These are phyloP conservation scores for Claviceps maximensis DNA, from an alignment of 2,329 filamentous ascomycete species.

Conservation along the genomic window DNA sequence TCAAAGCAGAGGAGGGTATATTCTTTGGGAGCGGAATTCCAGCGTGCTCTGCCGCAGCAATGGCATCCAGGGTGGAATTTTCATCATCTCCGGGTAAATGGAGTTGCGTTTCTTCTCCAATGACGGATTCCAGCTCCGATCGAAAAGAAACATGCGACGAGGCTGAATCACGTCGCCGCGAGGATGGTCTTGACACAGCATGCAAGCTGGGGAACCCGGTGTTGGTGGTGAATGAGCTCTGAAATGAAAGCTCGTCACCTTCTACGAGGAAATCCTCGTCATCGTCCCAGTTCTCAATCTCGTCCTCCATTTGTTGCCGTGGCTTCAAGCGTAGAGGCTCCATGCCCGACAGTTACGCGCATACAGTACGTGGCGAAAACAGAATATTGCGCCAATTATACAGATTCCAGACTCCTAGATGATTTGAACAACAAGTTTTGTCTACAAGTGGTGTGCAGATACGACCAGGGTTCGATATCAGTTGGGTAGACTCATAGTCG, in stretches of 20 bases:
- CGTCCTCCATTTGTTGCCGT: slow-evolving; percentile 41
- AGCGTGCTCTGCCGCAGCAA: slow-evolving; percentile 73
- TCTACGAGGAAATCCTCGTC: slow-evolving; percentile 57
- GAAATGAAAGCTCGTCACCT: slow-evolving; percentile 49
- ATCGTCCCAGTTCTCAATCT: slow-evolving; percentile 68
- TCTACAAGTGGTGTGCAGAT: background rate
- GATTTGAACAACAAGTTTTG: background rate
- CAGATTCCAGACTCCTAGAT: background rate
- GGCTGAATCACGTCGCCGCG: slow-evolving; percentile 56
- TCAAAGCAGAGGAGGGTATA: slow-evolving; percentile 74
- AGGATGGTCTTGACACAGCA: slow-evolving; percentile 9
- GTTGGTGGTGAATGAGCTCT: slow-evolving; percentile 31
- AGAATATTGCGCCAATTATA: background rate
- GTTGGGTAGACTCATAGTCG: slow-evolving; percentile 12
- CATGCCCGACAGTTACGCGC: slow-evolving; percentile 25
- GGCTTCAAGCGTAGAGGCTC: slow-evolving; percentile 41
- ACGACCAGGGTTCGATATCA: slow-evolving; percentile 7
- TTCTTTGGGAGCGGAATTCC: slow-evolving; percentile 85
- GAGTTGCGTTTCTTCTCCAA: slow-evolving; percentile 76
- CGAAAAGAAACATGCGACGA: slow-evolving; percentile 73
- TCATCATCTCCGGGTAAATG: slow-evolving; percentile 77
- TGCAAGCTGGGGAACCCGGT: slow-evolving; percentile 7
- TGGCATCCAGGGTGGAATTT: slow-evolving; percentile 68
- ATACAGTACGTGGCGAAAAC: slow-evolving; percentile 4
- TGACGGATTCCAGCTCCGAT: slow-evolving; percentile 65